Conservation (phyloP, 768 basidiomycete genomes). For the Serendipita sp. region DNA sequence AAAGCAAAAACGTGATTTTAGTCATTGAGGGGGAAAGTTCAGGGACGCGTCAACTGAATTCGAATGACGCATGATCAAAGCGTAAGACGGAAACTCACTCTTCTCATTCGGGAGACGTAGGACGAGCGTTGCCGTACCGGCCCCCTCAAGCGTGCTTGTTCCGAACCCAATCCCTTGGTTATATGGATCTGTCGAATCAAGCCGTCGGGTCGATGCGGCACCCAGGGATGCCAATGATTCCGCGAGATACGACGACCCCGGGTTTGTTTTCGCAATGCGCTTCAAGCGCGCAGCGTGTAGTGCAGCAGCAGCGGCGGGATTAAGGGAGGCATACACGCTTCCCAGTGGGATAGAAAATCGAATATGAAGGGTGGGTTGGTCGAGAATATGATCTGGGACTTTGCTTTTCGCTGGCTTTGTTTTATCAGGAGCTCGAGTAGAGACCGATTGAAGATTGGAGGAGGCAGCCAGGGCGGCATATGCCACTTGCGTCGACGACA, state of each 20-base stretch:
- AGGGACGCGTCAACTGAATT: not conserved
- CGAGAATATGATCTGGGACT: not conserved
- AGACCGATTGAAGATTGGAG: constrained; percentile 3
- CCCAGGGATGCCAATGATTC: not conserved
- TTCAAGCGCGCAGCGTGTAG: not conserved
- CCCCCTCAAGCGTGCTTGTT: constrained; percentile 1
- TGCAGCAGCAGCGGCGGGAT: constrained; percentile 1
- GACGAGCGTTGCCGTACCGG: not conserved
- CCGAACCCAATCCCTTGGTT: constrained; percentile 1
- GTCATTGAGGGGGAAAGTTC: not conserved
- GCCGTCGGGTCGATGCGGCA: not conserved
- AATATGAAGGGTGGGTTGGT: constrained; percentile 3
- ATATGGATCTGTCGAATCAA: constrained; percentile 1
- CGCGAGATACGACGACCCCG: constrained; percentile 1
- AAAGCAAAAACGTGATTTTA: not conserved
- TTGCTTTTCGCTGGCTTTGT: not conserved
- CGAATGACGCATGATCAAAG: not conserved
- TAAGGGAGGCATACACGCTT: constrained; percentile 3
- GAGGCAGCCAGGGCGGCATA: not conserved
- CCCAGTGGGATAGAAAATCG: constrained; percentile 3
- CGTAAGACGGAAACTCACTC: not conserved
- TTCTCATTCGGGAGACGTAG: constrained; percentile 2
- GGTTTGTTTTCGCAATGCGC: not conserved
- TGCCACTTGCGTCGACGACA: not conserved
- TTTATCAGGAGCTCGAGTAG: constrained; percentile 3